phyloP scores from a whole-genome alignment of 331 rosid genomes.

The Pyrus hybrid region DNA sequence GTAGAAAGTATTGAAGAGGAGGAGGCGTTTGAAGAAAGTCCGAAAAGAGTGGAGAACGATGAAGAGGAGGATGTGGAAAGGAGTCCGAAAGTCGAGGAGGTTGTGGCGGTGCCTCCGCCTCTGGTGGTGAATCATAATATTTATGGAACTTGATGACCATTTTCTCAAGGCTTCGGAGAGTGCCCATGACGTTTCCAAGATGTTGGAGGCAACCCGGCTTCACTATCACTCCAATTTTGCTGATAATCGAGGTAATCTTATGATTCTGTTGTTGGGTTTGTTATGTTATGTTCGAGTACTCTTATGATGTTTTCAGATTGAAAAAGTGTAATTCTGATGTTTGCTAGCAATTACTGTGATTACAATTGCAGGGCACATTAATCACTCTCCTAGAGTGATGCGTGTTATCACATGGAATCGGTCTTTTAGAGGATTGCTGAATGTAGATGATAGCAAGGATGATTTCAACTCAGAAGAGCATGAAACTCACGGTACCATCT shows the following conservation, averaged over 20 bases:
- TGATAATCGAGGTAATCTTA: constrained; percentile 73
- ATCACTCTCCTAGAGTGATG: constrained; percentile 95
- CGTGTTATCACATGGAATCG: constrained; percentile 98
- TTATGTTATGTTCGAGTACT: neutral
- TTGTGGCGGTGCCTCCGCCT: neutral
- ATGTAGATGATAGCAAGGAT: constrained; percentile 62
- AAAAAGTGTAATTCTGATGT: neutral
- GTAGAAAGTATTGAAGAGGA: constrained; percentile 9
- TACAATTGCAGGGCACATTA: constrained; percentile 65
- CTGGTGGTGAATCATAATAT: constrained; percentile 25
- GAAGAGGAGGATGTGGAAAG: constrained; percentile 4
- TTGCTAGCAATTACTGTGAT: neutral
- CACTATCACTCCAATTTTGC: constrained; percentile 98
- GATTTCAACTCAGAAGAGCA: constrained; percentile 65
- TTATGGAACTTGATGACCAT: constrained; percentile 56
- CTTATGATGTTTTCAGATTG: neutral
- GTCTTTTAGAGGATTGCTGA: constrained; percentile 59
- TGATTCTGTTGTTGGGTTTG: neutral
- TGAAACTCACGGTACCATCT: constrained; percentile 86
- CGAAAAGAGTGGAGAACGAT: constrained; percentile 19
- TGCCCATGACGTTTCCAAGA: constrained; percentile 84
- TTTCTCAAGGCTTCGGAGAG: constrained; percentile 89
- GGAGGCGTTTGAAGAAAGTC: neutral
- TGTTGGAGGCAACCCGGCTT: constrained; percentile 92
- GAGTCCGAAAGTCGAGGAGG: neutral